A percentile compares a stretch with the other conserved stretches of the same genome.
phyloP scores from a whole-genome alignment of 73 alveolate genomes.

The Loxodes magnus region DNA sequence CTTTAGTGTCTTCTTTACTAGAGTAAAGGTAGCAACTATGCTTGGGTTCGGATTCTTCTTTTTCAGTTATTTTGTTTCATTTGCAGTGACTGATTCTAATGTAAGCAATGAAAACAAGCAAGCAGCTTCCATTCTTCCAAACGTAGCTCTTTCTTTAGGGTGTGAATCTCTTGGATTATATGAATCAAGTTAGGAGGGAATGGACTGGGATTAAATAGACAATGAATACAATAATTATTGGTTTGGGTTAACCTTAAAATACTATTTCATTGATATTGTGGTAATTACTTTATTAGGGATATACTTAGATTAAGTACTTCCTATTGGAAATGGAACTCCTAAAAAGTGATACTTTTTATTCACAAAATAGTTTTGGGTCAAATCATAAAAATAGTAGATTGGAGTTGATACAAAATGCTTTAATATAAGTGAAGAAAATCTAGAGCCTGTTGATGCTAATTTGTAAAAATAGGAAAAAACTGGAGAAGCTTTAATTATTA shows the following conservation, averaged over 20 bases:
- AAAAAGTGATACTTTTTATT: slow-evolving; percentile 45
- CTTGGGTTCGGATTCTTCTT: slow-evolving; percentile 55
- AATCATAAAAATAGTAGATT: slow-evolving; percentile 5
- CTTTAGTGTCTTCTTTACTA: slow-evolving; percentile 61
- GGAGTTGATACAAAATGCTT: slow-evolving; percentile 35
- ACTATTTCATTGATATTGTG: slow-evolving; percentile 36
- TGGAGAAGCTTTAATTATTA: neutral
- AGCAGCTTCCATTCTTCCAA: slow-evolving; percentile 48
- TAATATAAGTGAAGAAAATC: slow-evolving; percentile 11
- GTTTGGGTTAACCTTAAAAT: slow-evolving; percentile 17
- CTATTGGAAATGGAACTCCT: slow-evolving; percentile 53
- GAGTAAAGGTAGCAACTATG: slow-evolving; percentile 62
- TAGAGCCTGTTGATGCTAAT: slow-evolving; percentile 21
- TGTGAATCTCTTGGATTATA: slow-evolving; percentile 36
- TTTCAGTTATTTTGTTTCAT: slow-evolving; percentile 44
- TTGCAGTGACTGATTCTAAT: slow-evolving; percentile 39
- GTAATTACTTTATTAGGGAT: slow-evolving; percentile 28
- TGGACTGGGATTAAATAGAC: slow-evolving; percentile 25
- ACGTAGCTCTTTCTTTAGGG: slow-evolving; percentile 46
- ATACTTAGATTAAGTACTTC: slow-evolving; percentile 53
- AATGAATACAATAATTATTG: slow-evolving; percentile 30
- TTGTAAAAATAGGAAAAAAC: slow-evolving; percentile 35
- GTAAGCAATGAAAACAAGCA: slow-evolving; percentile 21
- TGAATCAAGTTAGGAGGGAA: slow-evolving; percentile 43
- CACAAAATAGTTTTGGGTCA: slow-evolving; percentile 29